phyloP scores from a whole-genome alignment of 495 filamentous ascomycete genomes.

The Hamigera avellanea region DNA sequence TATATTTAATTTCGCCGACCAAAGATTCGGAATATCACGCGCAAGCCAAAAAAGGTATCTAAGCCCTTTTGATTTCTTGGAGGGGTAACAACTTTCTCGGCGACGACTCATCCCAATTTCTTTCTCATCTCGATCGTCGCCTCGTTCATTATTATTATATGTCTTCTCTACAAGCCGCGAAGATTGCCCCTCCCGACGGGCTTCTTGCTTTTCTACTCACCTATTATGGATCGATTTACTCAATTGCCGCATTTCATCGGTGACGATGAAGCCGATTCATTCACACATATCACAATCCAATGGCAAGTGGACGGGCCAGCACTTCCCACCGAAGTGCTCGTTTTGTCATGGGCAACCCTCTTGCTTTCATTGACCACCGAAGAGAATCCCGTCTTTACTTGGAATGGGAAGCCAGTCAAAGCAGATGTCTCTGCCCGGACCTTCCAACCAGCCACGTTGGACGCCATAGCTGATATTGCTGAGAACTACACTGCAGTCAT shows the following conservation, averaged over 20 bases:
- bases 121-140: no score
- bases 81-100: no score
- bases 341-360: constrained; percentile 28
- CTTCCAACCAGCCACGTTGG: constrained; percentile 10
- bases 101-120: no score
- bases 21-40: no score
- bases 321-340: constrained; percentile 9
- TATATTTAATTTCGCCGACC: no score
- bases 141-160: no score
- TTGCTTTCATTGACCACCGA: constrained; percentile 26
- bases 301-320: constrained; percentile 11
- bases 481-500: constrained; percentile 11
- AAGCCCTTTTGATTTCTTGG: no score
- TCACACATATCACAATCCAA: constrained; percentile 5
- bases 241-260: constrained; percentile 9
- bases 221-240: constrained; percentile 14
- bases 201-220: no score
- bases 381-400: constrained; percentile 21
- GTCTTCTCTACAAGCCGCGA: no score
- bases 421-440: constrained; percentile 17
- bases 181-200: no score
- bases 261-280: constrained; percentile 7
- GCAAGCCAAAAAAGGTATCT: no score
- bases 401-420: constrained; percentile 20
- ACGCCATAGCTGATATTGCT: constrained; percentile 5